Evolutionary conservation across 2,329 filamentous ascomycete species (phyloP), one percentile per base, ranked within the genome.

Genomic region (Aspergillus ruber): DNA sequence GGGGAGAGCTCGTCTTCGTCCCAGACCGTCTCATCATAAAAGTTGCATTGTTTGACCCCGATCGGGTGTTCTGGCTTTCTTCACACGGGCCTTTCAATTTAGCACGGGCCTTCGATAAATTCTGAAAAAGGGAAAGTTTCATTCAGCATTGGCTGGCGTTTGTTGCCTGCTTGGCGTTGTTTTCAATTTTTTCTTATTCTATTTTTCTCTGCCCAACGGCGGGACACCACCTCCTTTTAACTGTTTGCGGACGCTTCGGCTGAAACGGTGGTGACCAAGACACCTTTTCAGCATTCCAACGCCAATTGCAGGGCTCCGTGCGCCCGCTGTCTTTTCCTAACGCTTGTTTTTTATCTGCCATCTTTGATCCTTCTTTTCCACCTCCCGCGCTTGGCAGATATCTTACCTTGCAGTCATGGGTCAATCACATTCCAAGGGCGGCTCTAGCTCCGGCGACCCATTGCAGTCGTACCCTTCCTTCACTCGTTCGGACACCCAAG

Each of bases 391-490:
- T 63, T 63, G 59, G 61, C 61, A 64, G 54, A 57, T 53, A 59
- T 63, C 62, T 59, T 39, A 53, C 56, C 53, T 58, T 63, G 56
- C 59, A 59, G 66, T 56, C 50, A 75, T 76, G 74, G 74, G 74
- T 63, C 72, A 76, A 64, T 71, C 73, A 63, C 74, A 75, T 65
- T 76, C 74, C 57, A 76, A 76, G 62, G 71, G 72, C 59, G 74
- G 71, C 50, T 78, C 80, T 62, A 79, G 77, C 59, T 75, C 77
- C 44, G 69, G 70, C 54, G 82, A 86, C 33, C 76, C 80, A 51
- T 74, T 96, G 50, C 85, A 89, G 68, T 87, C 88, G 25, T 95
- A 93, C 68, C 91, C 90, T 23, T 95, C 91, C 23, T 91, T 97
- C 66, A 87, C 85, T 72, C 86, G 86, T 66, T 89, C 90, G 48